These are phyloP conservation scores for Nannochloris sp. DNA, from an alignment of 139 green algal genomes.

Conservation along the genomic window DNA sequence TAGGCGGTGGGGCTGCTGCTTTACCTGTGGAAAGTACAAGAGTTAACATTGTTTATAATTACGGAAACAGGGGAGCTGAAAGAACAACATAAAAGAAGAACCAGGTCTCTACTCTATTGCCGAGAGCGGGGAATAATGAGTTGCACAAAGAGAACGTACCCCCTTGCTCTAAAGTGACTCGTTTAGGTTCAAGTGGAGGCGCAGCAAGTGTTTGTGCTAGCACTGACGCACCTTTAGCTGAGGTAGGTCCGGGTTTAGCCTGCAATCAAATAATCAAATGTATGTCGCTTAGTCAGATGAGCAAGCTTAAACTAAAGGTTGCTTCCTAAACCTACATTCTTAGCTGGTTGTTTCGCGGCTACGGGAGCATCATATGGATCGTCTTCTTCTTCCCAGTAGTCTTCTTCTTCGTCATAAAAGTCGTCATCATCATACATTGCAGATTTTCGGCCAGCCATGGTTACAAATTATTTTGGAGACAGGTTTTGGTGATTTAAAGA, in stretches of 20 bases:
- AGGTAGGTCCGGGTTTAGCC: constrained; percentile 5
- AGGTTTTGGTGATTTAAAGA: no score
- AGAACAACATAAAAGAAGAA: background rate
- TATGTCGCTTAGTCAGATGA: constrained; percentile 2
- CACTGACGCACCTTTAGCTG: constrained; percentile 63
- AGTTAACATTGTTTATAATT: no score
- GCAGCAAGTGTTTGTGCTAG: constrained; percentile 51
- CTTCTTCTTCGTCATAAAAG: constrained; percentile 51
- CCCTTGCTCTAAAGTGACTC: constrained; percentile 45
- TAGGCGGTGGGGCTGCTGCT: constrained; percentile 2
- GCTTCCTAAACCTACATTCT: no score
- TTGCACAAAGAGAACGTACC: constrained; percentile 36
- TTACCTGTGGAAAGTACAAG: constrained; percentile 1
- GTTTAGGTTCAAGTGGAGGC: constrained; percentile 35
- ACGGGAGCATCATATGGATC: background rate
- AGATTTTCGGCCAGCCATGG: constrained; percentile 1
- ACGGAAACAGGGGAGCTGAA: no score
- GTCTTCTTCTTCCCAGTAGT: constrained; percentile 29
- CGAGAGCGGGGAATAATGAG: no score
- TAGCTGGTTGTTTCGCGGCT: background rate
- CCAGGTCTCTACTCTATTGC: background rate
- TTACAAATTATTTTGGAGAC: no score
- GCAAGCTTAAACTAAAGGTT: background rate
- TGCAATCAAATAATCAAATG: background rate
- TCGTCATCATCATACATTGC: constrained; percentile 48